Evolutionary conservation across 2,329 filamentous ascomycete genomes (phyloP).

Genomic region (Huntiella omanensis): DNA sequence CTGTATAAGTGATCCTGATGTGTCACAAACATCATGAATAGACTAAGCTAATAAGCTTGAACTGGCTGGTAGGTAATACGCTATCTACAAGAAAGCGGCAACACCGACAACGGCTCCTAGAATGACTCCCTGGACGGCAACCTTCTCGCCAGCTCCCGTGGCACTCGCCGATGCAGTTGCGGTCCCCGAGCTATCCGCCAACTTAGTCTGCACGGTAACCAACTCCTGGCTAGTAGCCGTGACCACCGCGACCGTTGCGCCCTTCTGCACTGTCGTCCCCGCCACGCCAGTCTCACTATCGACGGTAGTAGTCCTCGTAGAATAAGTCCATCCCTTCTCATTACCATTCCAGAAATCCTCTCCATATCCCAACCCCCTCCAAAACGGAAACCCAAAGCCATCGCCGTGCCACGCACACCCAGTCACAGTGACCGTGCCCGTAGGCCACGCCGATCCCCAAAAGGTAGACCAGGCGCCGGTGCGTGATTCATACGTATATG

Average conservation of each 20-base stretch:
- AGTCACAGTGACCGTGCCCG: slow-evolving; percentile 14
- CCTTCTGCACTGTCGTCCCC: slow-evolving; percentile 11
- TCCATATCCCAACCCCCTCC: slow-evolving; percentile 13
- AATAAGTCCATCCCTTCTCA: slow-evolving; percentile 13
- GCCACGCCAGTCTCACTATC: slow-evolving; percentile 2
- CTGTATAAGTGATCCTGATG: too few species aligned
- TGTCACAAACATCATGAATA: too few species aligned
- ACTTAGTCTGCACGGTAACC: slow-evolving; percentile 13
- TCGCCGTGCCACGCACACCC: slow-evolving; percentile 15
- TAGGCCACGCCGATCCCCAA: slow-evolving; percentile 12
- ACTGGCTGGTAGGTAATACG: background rate
- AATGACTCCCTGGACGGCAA: slow-evolving; percentile 12
- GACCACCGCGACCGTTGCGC: slow-evolving; percentile 10
- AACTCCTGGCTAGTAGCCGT: slow-evolving; percentile 11
- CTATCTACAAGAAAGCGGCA: slow-evolving; percentile 13
- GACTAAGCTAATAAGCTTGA: too few species aligned
- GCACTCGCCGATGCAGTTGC: slow-evolving; percentile 3
- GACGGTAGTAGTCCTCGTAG: slow-evolving; percentile 14
- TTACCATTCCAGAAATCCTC: slow-evolving; percentile 12
- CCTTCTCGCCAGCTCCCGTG: slow-evolving; percentile 7
- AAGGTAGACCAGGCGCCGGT: slow-evolving; percentile 10
- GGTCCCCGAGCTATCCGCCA: slow-evolving; percentile 10
- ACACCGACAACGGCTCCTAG: slow-evolving; percentile 13
- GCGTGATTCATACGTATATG: slow-evolving; percentile 13
- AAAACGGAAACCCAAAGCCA: slow-evolving; percentile 13